Evolutionary conservation across 2,329 filamentous ascomycete genomes (phyloP), one percentile per base, ranked within the genome.

Genomic region (Aspergillus aculeatinus): DNA sequence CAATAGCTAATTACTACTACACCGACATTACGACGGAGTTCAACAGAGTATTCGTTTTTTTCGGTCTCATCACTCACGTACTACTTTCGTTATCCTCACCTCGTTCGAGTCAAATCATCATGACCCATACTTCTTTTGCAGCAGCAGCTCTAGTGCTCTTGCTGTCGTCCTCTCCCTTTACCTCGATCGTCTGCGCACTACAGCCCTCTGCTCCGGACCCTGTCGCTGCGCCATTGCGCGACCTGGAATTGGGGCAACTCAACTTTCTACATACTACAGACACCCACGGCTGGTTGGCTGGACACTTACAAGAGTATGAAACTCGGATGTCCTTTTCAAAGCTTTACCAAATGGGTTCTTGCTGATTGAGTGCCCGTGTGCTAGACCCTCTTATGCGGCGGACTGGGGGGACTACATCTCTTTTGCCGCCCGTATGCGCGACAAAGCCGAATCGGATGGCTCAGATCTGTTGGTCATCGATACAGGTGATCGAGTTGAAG

Each of bases 361-460:
- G 51, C 55, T 59, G 57, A 65, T 66, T 66, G 59, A 69, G 58
- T 61, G 67, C 47, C 42, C 6, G 16, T n/a, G 39, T 57, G 57
- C 48, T 63, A 92, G 89, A 79, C 83, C 92, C 2, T 94, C 95
- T 61, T 99, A 96, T 77, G 93, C 91, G 6, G 94, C 92, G 51
- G 95, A 99, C 76, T 98, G 95, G 92, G 95, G 95, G 60, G 95
- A 99, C 78, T 99, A 98, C 76, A 85, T 98, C 69, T 97, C 94
- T 6, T 97, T 99, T 72, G 87, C 92, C 35, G 82, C 89, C 39
- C 92, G 94, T 72, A 86, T 99, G 82, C 89, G 86, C 58, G 83
- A 87, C 66, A 88, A 86, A 71, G 92, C 92, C 58, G 90, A 97
- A 70, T 84, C 87, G 1, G 83, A 88, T 56, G 92, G 92, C 49